Conservation (phyloP, 805 yeast species). For the Lipomyces oligophaga region DNA sequence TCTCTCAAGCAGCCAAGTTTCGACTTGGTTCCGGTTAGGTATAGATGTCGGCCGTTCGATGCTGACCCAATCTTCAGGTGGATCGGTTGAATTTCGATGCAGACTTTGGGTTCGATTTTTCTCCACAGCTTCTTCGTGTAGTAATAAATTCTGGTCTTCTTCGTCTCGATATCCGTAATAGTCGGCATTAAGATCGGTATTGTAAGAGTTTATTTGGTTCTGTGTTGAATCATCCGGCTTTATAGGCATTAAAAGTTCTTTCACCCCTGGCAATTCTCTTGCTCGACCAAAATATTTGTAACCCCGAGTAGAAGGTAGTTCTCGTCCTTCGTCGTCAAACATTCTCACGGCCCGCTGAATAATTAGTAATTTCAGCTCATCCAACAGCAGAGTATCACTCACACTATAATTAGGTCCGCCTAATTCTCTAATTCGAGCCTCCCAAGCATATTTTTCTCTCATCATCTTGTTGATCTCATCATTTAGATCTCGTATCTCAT, state of each 20-base stretch:
- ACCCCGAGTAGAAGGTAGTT: constrained; percentile 45
- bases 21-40: constrained; percentile 33
- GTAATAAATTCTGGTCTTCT: constrained; percentile 17
- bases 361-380: constrained; percentile 2
- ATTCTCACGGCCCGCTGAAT: constrained; percentile 12
- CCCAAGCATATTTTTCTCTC: constrained; percentile 74
- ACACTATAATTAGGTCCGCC: constrained; percentile 69
- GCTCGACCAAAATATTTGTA: constrained; percentile 82
- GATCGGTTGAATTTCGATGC: constrained; percentile 10
- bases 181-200: constrained; percentile 28
- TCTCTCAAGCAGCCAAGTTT: constrained; percentile 27
- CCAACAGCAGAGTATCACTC: constrained; percentile 24
- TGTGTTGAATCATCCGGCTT: constrained; percentile 9
- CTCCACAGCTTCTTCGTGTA: constrained; percentile 27
- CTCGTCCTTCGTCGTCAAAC: constrained; percentile 30
- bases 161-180: constrained; percentile 37
- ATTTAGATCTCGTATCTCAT: constrained; percentile 66
- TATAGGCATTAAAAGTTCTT: constrained; percentile 44
- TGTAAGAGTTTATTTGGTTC: constrained; percentile 1
- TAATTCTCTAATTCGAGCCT: constrained; percentile 59
- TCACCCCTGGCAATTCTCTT: constrained; percentile 70
- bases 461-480: constrained; percentile 66
- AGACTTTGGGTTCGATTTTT: constrained; percentile 16
- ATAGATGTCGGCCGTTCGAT: constrained; percentile 20
- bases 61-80: constrained; percentile 14